These are phyloP conservation scores for Verticillium longisporum DNA, from an alignment of 2,329 filamentous ascomycete species.

Conservation along the genomic window DNA sequence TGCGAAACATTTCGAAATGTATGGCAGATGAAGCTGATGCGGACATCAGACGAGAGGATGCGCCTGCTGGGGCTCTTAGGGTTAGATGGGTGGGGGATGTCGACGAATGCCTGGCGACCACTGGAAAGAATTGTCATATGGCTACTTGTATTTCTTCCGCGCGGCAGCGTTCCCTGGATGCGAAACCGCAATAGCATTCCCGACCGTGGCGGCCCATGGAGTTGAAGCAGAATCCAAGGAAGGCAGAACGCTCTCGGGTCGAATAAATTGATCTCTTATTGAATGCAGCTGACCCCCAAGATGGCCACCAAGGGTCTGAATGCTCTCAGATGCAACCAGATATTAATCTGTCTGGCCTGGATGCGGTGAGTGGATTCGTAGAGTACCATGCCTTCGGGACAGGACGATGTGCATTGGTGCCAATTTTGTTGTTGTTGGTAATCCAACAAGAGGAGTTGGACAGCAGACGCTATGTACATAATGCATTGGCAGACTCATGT, in stretches of 20 bases:
- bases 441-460: background rate
- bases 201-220: background rate
- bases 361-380: background rate
- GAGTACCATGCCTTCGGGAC: background rate
- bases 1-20: background rate
- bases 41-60: background rate
- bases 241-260: background rate
- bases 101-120: no score
- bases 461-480: background rate
- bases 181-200: background rate
- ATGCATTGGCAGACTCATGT: background rate
- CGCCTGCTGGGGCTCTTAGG: background rate
- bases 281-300: background rate
- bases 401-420: background rate
- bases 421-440: background rate
- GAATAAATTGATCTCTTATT: background rate
- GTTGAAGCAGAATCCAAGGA: background rate
- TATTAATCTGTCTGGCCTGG: background rate
- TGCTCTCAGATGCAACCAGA: background rate
- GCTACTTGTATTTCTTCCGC: no score
- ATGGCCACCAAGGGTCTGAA: background rate
- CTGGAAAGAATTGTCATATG: no score
- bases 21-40: background rate
- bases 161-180: no score
- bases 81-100: background rate